These are phyloP conservation scores for Anthracocystis walkeri DNA, from an alignment of 1,284 basidiomycete species.

Conservation along the genomic window DNA sequence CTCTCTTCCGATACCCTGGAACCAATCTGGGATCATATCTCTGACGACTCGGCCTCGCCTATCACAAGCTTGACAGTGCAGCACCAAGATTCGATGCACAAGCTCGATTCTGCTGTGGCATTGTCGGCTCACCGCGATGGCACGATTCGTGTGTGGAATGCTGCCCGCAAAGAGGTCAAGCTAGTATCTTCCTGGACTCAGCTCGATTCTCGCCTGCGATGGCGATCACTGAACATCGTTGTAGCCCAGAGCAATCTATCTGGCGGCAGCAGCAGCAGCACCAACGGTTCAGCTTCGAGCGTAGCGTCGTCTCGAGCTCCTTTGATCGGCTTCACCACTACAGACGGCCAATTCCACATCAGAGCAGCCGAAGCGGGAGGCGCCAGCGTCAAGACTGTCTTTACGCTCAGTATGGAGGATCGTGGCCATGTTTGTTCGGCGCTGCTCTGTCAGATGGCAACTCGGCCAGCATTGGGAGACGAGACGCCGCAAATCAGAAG, in stretches of 20 bases:
- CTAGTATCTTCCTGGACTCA: slow-evolving; percentile 19
- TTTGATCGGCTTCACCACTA: slow-evolving; percentile 32
- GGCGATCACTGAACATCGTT: slow-evolving; percentile 19
- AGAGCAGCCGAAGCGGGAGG: slow-evolving; percentile 22
- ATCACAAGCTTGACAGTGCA: slow-evolving; percentile 34
- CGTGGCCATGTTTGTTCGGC: slow-evolving; percentile 36
- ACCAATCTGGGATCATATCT: slow-evolving; percentile 25
- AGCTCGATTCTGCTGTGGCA: slow-evolving; percentile 27
- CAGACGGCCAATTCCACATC: slow-evolving; percentile 39
- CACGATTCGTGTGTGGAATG: slow-evolving; percentile 34
- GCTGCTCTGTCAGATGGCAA: slow-evolving; percentile 28
- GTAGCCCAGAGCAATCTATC: slow-evolving; percentile 1
- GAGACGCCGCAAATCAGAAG: slow-evolving; percentile 31
- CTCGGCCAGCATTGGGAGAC: slow-evolving; percentile 23
- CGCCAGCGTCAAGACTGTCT: slow-evolving; percentile 26
- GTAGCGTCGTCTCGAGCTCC: slow-evolving; percentile 5
- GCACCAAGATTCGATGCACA: slow-evolving; percentile 33
- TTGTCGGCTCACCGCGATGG: slow-evolving; percentile 52
- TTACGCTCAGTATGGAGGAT: slow-evolving; percentile 28
- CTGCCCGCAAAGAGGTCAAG: slow-evolving; percentile 20
- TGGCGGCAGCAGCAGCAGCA: neutral
- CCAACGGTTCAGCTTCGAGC: neutral
- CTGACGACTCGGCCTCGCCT: slow-evolving; percentile 8
- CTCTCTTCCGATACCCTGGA: slow-evolving; percentile 25
- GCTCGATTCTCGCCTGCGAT: slow-evolving; percentile 32